These are phyloP conservation scores for Cryptomeria japonica DNA, from an alignment of 75 land plant genomes.

Conservation along the genomic window DNA sequence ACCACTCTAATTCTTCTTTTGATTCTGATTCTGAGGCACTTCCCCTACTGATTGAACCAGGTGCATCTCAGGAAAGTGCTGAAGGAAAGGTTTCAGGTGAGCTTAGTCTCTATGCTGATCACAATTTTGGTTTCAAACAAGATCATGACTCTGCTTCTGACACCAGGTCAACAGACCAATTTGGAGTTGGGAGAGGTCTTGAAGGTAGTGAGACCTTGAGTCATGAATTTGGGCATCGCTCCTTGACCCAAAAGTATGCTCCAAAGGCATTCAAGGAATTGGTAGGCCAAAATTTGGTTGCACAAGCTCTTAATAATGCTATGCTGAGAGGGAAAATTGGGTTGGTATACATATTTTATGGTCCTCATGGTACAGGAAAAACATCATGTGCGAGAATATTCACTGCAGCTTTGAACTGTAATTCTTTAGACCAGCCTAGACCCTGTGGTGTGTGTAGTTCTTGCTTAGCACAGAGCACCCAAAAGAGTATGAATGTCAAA, in stretches of 20 bases:
- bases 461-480: constrained; percentile 56
- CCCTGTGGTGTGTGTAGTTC: constrained; percentile 89
- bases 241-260: constrained; percentile 81
- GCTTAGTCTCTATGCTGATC: constrained; percentile 49
- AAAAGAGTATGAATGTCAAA: constrained; percentile 56
- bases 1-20: constrained; percentile 42
- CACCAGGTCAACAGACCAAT: constrained; percentile 30
- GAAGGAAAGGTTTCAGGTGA: constrained; percentile 57
- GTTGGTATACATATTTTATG: constrained; percentile 84
- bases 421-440: constrained; percentile 53
- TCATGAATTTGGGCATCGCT: constrained; percentile 35
- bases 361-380: constrained; percentile 97
- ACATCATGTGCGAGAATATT: constrained; percentile 89
- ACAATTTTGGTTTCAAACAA: constrained; percentile 23
- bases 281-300: constrained; percentile 85
- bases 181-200: constrained; percentile 13
- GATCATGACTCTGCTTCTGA: constrained; percentile 53
- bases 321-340: constrained; percentile 66
- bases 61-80: constrained; percentile 47
- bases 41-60: constrained; percentile 64
- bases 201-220: neutral
- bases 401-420: constrained; percentile 84
- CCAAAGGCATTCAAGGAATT: constrained; percentile 85
- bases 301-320: constrained; percentile 90
- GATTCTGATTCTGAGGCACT: constrained; percentile 62